A percentile compares a stretch with the other conserved stretches of the same genome.
Evolutionary conservation across 352 stramenopile species (phyloP).

Genomic region (Globisporangium polare): DNA sequence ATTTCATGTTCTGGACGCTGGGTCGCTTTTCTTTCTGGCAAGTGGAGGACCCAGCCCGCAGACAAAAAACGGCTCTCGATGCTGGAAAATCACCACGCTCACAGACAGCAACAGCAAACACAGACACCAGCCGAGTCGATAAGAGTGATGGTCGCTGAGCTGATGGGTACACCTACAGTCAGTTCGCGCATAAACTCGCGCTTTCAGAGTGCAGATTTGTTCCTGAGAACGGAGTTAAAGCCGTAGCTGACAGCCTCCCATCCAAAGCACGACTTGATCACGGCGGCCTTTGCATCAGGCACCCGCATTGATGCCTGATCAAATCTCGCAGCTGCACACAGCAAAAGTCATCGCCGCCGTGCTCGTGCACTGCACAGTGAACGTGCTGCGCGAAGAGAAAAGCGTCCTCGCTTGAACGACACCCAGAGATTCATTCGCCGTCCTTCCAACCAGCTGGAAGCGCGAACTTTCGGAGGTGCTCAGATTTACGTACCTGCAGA

Average conservation of each 20-base stretch:
- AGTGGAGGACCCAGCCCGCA: not conserved
- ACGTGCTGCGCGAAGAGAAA: not conserved
- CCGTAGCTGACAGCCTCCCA: not conserved
- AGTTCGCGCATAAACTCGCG: not conserved
- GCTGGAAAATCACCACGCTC: not conserved
- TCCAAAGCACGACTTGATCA: not conserved
- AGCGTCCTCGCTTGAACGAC: not conserved
- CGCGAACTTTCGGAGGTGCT: not conserved
- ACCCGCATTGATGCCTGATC: not conserved
- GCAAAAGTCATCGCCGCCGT: not conserved
- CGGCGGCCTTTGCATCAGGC: too few relatives aligned
- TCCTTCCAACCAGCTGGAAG: not conserved
- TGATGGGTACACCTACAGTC: constrained; percentile 6
- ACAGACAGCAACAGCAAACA: too few relatives aligned
- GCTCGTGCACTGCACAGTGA: not conserved
- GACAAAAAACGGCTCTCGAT: constrained; percentile 9
- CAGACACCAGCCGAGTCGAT: not conserved
- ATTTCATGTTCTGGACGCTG: not conserved
- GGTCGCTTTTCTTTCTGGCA: constrained; percentile 1
- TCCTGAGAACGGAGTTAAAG: not conserved
- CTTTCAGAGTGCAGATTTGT: not conserved
- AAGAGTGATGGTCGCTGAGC: not conserved
- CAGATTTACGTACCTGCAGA: not conserved
- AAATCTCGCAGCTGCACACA: not conserved
- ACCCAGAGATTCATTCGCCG: not conserved